Percentiles rank a stretch among this genome's conserved stretches.
phyloP scores from a whole-genome alignment of 352 stramenopile genomes.

The Ophiocytium majus region DNA sequence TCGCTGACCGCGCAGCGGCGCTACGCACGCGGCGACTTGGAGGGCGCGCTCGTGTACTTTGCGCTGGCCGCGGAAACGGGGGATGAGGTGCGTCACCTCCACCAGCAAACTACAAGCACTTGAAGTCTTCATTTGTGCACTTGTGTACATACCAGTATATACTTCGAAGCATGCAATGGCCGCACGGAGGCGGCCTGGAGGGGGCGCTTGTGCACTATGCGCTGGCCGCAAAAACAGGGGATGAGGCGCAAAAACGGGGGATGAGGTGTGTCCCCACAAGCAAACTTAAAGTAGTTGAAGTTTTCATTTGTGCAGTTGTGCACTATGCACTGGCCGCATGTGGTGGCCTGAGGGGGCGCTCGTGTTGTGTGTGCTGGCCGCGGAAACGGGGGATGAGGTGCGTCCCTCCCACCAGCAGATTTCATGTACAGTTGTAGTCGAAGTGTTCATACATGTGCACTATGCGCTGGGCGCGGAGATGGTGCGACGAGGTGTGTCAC shows the following conservation, averaged over 20 bases:
- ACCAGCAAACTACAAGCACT: too few species aligned
- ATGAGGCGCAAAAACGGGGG: background rate
- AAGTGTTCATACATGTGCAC: background rate
- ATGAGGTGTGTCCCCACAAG: too few species aligned
- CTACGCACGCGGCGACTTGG: background rate
- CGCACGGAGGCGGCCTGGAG: background rate
- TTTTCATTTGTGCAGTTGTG: too few species aligned
- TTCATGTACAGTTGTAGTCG: too few species aligned
- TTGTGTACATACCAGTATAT: too few species aligned
- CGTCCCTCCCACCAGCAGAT: too few species aligned
- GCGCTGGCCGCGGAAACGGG: slow-evolving; percentile 6
- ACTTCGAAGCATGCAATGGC: too few species aligned
- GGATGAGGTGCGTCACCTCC: slow-evolving; percentile 4
- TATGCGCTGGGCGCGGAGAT: background rate
- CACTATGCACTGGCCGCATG: too few species aligned
- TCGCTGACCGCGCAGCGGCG: background rate
- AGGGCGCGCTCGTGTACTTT: background rate
- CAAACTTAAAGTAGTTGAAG: too few species aligned
- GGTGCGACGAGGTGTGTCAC: too few species aligned
- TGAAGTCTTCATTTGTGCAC: too few species aligned
- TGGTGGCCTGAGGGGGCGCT: background rate
- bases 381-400: slow-evolving; percentile 14
- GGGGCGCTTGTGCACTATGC: background rate
- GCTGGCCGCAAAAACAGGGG: background rate
- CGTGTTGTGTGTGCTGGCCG: background rate